Base-by-base conservation (phyloP, 2,329 filamentous ascomycete genomes). In the Madurella mycetomatis region DNA sequence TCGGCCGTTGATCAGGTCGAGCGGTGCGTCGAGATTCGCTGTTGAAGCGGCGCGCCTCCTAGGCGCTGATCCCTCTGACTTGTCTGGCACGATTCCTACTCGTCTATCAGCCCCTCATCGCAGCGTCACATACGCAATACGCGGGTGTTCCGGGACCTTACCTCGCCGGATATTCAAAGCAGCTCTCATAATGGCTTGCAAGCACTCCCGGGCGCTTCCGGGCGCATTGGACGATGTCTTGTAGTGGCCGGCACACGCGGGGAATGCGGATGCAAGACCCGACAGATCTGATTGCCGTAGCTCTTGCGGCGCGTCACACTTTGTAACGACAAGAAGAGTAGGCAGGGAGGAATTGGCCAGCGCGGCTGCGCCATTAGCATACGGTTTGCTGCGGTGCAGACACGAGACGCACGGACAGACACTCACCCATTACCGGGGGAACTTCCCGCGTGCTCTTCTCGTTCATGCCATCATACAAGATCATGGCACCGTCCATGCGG, bases 401-500 rank as follows among this genome's bases (percentile, higher is more conserved):
- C 9, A 42, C 13, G 4, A 37, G 34, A 25, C 25, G 7, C 25
- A 25, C 9, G 40, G 43, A 48, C 41, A 52, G 49, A 51, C 55
- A 82, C 87, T 82, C 79, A 96, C 92, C 84, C 68, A 95, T 76
- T 58, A 89, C 84, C 63, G 87, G 82, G 41, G 88, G 86, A 51
- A 96, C 77, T 56, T 87, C 83, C 55, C 80, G 79, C 63, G 95
- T 83, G 67, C 86, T 92, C 56, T 85, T 83, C 62, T 83, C 80
- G 68, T 88, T 87, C 70, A 85, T 88, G 43, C 95, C 87, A 78
- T 96, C 90, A 76, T 96, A 96, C 47, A 97, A 75, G 55, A 92
- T 82, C 63, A 96, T 74, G 44, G 88, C 90, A 17, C 88, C 92
- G 65, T 97, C 89, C 65, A 96, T 81, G 41, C 79, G 81, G 47